Evolutionary conservation across 2,329 filamentous ascomycete genomes (phyloP).

Genomic region (Monilinia fructigena): DNA sequence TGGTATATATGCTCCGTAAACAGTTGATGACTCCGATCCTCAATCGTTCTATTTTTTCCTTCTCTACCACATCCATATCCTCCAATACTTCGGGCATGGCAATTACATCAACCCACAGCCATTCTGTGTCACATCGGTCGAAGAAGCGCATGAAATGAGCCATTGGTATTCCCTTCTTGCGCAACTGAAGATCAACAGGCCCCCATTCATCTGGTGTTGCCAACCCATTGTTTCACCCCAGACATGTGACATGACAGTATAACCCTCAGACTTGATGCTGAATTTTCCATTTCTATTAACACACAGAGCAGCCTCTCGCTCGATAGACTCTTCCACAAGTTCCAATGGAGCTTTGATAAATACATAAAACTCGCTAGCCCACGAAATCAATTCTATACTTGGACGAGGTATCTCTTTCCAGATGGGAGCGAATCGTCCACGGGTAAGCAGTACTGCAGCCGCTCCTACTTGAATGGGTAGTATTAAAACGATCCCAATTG

Average conservation of each 20-base stretch:
- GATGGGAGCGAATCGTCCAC: background rate
- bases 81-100: slow-evolving; percentile 21
- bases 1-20: slow-evolving; percentile 1
- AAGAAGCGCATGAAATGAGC: slow-evolving; percentile 20
- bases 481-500: background rate
- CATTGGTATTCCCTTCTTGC: slow-evolving; percentile 15
- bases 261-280: slow-evolving; percentile 11
- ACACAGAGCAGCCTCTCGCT: slow-evolving; percentile 15
- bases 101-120: slow-evolving; percentile 23
- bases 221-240: slow-evolving; percentile 25
- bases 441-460: background rate
- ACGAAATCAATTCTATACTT: background rate
- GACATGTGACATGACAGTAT: slow-evolving; percentile 22
- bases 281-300: slow-evolving; percentile 20
- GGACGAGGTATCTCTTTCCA: background rate
- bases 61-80: slow-evolving; percentile 18
- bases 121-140: slow-evolving; percentile 14
- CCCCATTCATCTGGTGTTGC: slow-evolving; percentile 15
- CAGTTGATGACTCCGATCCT: slow-evolving; percentile 14
- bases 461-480: background rate
- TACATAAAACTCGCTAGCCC: background rate
- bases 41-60: background rate
- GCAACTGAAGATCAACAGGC: slow-evolving; percentile 8
- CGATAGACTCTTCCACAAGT: slow-evolving; percentile 16
- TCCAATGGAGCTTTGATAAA: background rate